Evolutionary conservation across 2,329 filamentous ascomycete species (phyloP), one percentile per base, ranked within the genome.

Genomic region (Didymella exigua): DNA sequence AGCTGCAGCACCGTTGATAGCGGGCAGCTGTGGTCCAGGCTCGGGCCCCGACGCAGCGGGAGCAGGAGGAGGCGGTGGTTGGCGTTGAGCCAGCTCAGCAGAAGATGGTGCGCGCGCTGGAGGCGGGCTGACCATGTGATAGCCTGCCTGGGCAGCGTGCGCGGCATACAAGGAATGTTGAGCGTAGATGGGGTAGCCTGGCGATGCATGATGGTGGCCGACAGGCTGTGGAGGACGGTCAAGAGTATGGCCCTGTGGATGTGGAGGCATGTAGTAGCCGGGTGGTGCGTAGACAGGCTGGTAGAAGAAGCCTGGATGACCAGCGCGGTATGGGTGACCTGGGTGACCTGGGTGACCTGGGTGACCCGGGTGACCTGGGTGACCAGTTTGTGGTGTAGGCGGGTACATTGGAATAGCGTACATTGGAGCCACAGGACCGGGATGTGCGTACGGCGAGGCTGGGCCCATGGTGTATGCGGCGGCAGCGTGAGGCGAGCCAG

Each of bases 401-500:
- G 77, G 75, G 68, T 68, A 68, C 61, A 59, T 76, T 47, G 69
- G 75, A 63, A 75, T 77, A 6, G 64, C 62, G 70, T 71, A 77
- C 61, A 75, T 76, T 55, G 68, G 73, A 50, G 73, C 72, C 47
- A 74, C 76, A 49, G 77, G 66, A 58, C 76, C 63, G 58, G 74
- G 73, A 60, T 75, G 70, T 66, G 75, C 59, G 78, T 82, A 69
- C 75, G 79, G 67, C 72, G 83, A 74, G 37, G 67, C 65, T 79
- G 89, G 86, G 2, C 86, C 72, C 67, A 83, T 79, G 43, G 76
- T 77, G 55, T 84, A 75, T 31, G 76, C 79, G n/a, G 69, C 53
- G 24, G 82, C 78, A 6, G 81, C 76, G 69, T 84, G 86, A 14
- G 82, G 80, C 9, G 83, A 84, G 19, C 80, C 80, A 27, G 79